Evolutionary conservation across 202 grass and related monocot genomes (phyloP).

Genomic region (Sporobolus alterniflorus): DNA sequence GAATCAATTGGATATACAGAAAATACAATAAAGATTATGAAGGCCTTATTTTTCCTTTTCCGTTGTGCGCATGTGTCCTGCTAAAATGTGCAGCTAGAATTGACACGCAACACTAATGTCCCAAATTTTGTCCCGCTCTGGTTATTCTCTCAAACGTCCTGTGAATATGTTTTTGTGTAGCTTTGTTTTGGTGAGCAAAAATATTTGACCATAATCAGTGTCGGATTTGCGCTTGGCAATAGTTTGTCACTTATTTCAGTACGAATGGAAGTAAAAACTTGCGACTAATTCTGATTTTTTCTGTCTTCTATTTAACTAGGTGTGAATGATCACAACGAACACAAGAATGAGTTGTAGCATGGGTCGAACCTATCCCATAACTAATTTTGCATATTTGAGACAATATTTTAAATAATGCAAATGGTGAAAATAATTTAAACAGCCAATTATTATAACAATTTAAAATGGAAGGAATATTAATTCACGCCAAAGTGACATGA

Average conservation of each 20-base stretch:
- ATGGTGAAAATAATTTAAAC: no score
- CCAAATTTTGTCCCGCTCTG: conserved; percentile 43
- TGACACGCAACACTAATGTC: conserved; percentile 27
- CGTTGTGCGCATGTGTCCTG: conserved; percentile 18
- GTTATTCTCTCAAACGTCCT: neutral
- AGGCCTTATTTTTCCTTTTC: conserved; percentile 2
- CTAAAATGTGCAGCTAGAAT: conserved; percentile 43
- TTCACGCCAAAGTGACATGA: no score
- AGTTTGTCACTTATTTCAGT: neutral
- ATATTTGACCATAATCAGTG: neutral
- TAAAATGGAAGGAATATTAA: no score
- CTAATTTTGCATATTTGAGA: no score
- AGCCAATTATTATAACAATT: no score
- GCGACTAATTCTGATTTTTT: neutral
- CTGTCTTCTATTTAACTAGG: neutral
- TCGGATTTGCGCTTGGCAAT: neutral
- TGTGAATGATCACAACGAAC: no score
- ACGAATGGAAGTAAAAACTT: neutral
- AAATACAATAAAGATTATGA: conserved; percentile 16
- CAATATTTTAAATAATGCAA: no score
- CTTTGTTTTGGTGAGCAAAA: conserved; percentile 9
- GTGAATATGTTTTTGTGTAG: neutral
- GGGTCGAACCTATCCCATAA: no score
- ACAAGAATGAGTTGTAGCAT: no score
- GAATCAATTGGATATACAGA: conserved; percentile 27